Conservation (phyloP, 164 flowering plant genomes). For the Platanus orientalis region DNA sequence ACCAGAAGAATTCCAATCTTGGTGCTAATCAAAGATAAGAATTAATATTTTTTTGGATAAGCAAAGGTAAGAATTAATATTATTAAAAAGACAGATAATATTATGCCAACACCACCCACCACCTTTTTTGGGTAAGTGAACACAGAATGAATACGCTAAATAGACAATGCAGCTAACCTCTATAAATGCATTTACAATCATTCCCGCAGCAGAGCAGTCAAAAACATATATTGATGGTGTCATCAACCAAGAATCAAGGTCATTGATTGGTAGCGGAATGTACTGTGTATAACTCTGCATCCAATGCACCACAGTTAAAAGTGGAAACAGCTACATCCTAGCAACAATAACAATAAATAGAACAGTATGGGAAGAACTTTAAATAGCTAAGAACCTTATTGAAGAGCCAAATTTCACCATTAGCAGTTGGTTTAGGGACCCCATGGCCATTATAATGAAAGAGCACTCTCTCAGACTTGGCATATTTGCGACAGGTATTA, state of each 20-base stretch:
- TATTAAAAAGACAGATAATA: background rate
- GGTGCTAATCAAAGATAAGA: slow-evolving; percentile 38
- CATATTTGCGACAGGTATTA: slow-evolving; percentile 75
- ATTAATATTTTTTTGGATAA: slow-evolving; percentile 18
- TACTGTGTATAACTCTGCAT: slow-evolving; percentile 91
- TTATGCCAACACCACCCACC: background rate
- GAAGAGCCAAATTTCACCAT: slow-evolving; percentile 98
- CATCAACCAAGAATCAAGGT: slow-evolving; percentile 93
- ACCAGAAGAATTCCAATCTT: slow-evolving; percentile 51
- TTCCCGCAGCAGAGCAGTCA: slow-evolving; percentile 97
- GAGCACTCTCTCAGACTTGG: slow-evolving; percentile 89
- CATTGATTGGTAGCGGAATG: slow-evolving; percentile 85
- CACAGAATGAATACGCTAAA: no score
- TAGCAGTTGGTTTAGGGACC: slow-evolving; percentile 92
- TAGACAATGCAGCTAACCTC: slow-evolving; percentile 49
- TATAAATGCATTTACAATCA: slow-evolving; percentile 79
- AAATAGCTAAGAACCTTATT: slow-evolving; percentile 58
- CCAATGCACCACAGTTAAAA: slow-evolving; percentile 8
- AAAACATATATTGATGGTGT: slow-evolving; percentile 98
- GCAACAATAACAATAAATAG: background rate
- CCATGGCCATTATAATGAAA: slow-evolving; percentile 99
- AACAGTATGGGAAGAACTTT: background rate
- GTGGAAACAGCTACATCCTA: background rate
- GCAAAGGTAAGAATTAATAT: slow-evolving; percentile 1
- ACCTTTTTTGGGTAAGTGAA: background rate